Conservation (phyloP, 2,329 filamentous ascomycete species). For the Colletotrichum sojae region DNA sequence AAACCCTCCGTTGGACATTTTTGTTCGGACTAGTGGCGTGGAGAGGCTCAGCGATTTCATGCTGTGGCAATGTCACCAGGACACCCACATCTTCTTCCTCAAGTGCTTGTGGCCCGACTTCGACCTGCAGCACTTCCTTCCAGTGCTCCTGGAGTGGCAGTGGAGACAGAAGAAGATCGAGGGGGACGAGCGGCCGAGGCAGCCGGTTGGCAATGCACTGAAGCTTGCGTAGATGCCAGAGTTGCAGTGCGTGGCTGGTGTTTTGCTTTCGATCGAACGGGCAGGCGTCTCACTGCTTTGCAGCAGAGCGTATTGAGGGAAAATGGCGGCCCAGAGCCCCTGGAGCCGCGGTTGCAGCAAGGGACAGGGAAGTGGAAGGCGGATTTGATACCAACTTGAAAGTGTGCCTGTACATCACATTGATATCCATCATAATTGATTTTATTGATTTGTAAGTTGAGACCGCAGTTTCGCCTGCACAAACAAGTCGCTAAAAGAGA, state of each 20-base stretch:
- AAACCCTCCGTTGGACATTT: slow-evolving; percentile 89
- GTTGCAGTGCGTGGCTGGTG: neutral
- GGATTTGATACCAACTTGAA: slow-evolving; percentile 34
- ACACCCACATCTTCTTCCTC: slow-evolving; percentile 93
- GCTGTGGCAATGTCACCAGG: slow-evolving; percentile 97
- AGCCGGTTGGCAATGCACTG: slow-evolving; percentile 44
- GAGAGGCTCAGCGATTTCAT: slow-evolving; percentile 96
- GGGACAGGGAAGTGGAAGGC: neutral
- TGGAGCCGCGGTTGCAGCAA: neutral
- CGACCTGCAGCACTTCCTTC: slow-evolving; percentile 92
- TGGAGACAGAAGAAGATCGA: slow-evolving; percentile 73
- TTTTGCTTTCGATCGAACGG: neutral
- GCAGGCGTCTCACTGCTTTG: slow-evolving; percentile 14
- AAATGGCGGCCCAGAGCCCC: slow-evolving; percentile 1
- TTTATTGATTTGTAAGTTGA: slow-evolving; percentile 1
- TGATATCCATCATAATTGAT: slow-evolving; percentile 34
- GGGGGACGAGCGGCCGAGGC: slow-evolving; percentile 62
- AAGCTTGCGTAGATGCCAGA: slow-evolving; percentile 28
- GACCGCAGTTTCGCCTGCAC: no score
- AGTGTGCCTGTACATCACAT: slow-evolving; percentile 21
- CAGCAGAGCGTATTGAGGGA: neutral
- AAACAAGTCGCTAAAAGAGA: neutral
- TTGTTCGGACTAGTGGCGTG: slow-evolving; percentile 93
- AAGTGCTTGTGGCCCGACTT: slow-evolving; percentile 97
- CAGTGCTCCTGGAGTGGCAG: slow-evolving; percentile 93